Conservation (phyloP, 192 early-diverging fungal genomes). For the Backusella mclennaniae region DNA sequence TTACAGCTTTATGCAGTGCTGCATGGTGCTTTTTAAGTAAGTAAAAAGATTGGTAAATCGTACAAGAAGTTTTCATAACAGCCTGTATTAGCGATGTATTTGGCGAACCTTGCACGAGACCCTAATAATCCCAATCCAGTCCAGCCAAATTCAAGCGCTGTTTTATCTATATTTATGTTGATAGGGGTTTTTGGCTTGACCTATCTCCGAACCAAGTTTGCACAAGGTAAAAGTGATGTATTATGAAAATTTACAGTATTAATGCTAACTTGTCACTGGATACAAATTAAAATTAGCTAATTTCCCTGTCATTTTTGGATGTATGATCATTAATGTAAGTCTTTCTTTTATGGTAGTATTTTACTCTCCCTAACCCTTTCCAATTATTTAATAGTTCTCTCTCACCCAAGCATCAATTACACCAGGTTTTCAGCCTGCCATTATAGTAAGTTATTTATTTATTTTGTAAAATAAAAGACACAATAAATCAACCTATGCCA, state of each 20-base stretch:
- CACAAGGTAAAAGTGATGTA: constrained; percentile 13
- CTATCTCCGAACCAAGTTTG: constrained; percentile 23
- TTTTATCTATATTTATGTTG: constrained; percentile 28
- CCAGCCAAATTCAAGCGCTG: constrained; percentile 14
- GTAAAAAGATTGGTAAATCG: neutral
- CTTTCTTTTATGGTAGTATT: neutral
- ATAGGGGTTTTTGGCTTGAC: constrained; percentile 25
- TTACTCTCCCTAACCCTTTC: neutral
- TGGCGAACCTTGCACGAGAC: constrained; percentile 27
- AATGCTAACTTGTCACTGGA: neutral
- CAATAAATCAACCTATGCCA: neutral
- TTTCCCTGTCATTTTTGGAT: constrained; percentile 28
- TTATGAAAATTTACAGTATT: neutral
- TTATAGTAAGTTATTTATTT: constrained; percentile 16
- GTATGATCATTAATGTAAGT: constrained; percentile 18
- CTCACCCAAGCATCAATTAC: constrained; percentile 17
- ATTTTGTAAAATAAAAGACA: neutral
- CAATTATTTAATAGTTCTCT: constrained; percentile 12
- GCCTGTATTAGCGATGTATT: constrained; percentile 13
- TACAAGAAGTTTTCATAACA: neutral
- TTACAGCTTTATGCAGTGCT: constrained; percentile 8
- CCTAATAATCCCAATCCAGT: constrained; percentile 10
- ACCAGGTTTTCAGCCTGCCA: constrained; percentile 4
- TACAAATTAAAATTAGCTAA: constrained; percentile 15
- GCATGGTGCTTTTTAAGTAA: constrained; percentile 26